Conservation (phyloP, 805 yeast species). For the Cyberlindnera misumaiensis region DNA sequence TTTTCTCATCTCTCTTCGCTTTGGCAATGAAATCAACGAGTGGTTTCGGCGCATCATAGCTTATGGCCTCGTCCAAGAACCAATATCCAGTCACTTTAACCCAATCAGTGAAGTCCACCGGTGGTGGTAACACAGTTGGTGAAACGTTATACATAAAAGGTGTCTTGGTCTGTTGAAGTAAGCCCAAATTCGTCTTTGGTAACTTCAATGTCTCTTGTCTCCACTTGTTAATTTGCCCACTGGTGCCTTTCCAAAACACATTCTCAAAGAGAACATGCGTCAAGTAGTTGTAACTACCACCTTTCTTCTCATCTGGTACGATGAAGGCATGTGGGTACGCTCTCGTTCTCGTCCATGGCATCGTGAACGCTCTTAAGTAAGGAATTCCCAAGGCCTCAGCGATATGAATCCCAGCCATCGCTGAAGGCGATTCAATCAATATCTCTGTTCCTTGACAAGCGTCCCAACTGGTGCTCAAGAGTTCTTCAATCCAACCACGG, state of each 20-base stretch:
- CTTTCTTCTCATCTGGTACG: constrained; percentile 88
- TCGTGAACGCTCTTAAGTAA: constrained; percentile 90
- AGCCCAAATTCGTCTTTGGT: constrained; percentile 61
- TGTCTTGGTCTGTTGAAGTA: constrained; percentile 67
- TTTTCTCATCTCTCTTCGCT: constrained; percentile 57
- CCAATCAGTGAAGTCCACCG: constrained; percentile 93
- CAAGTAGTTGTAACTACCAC: constrained; percentile 87
- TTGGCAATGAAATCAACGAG: constrained; percentile 50
- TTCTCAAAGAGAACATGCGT: constrained; percentile 92
- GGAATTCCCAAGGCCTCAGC: constrained; percentile 90
- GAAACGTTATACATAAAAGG: constrained; percentile 89
- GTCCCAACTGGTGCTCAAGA: constrained; percentile 69
- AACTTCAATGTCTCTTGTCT: constrained; percentile 59
- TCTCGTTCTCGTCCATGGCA: constrained; percentile 97
- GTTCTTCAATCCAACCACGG: constrained; percentile 74
- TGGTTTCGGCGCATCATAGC: constrained; percentile 54
- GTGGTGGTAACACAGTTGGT: constrained; percentile 84
- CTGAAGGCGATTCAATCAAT: constrained; percentile 90
- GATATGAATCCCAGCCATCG: constrained; percentile 92
- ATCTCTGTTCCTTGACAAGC: constrained; percentile 81
- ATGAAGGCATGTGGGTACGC: constrained; percentile 96
- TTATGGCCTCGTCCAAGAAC: constrained; percentile 67
- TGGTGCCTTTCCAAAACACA: constrained; percentile 88
- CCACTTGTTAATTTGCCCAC: constrained; percentile 85
- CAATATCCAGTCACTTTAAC: constrained; percentile 94